These are phyloP conservation scores for Leccinum insigne DNA, from an alignment of 1,284 basidiomycete species.

Conservation along the genomic window DNA sequence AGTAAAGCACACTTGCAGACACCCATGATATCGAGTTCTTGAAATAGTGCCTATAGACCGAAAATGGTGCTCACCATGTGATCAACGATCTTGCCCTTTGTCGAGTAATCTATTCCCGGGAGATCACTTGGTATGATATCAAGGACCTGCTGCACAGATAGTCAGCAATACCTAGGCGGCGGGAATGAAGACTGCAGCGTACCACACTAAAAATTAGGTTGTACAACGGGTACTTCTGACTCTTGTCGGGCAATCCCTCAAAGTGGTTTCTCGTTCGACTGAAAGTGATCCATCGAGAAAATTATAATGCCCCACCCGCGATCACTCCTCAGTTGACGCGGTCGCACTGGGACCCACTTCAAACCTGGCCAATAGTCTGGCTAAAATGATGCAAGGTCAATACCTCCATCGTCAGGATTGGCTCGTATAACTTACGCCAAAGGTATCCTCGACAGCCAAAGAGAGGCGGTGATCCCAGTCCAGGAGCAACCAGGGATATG, in stretches of 20 bases:
- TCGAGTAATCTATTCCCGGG: no score
- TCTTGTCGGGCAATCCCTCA: constrained; percentile 13
- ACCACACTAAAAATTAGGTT: no score
- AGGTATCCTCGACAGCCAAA: constrained; percentile 8
- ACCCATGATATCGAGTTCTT: no score
- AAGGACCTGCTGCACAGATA: no score
- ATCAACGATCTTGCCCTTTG: no score
- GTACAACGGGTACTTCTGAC: no score
- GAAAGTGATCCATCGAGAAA: constrained; percentile 42
- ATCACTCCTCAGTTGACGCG: constrained; percentile 4
- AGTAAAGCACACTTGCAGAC: no score
- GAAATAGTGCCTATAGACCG: no score
- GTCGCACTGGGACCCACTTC: constrained; percentile 33
- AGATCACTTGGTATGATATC: no score
- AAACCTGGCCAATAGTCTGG: constrained; percentile 25
- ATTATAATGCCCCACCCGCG: constrained; percentile 38
- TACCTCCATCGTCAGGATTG: constrained; percentile 14
- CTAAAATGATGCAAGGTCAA: constrained; percentile 44
- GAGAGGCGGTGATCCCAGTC: constrained; percentile 32
- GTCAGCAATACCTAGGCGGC: no score
- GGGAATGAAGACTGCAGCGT: no score
- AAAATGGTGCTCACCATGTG: no score
- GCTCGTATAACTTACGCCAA: constrained; percentile 10
- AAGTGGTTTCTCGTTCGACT: constrained; percentile 40
- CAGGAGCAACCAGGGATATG: constrained; percentile 21